A percentile compares a stretch with the other conserved stretches of the same genome.
Evolutionary conservation across 257 asterid species (phyloP).

Genomic region (Verbascum thapsus): DNA sequence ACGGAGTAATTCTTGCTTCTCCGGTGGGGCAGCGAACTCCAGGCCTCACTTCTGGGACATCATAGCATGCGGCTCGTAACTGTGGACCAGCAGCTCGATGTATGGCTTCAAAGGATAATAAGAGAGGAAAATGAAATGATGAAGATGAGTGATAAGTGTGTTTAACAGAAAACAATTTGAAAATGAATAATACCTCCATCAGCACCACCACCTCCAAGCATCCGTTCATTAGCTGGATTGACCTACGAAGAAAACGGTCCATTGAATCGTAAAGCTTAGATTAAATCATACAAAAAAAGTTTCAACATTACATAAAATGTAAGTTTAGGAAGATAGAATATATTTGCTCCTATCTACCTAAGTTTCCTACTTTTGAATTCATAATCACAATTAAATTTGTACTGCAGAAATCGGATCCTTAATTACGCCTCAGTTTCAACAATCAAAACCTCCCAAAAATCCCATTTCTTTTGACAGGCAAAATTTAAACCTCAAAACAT

Average conservation of each 20-base stretch:
- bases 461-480: background rate
- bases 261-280: background rate
- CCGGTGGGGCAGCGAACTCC: slow-evolving; percentile 97
- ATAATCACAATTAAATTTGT: no score
- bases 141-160: slow-evolving; percentile 1
- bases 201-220: slow-evolving; percentile 98
- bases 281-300: background rate
- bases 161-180: background rate
- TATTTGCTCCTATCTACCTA: background rate
- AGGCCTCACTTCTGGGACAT: slow-evolving; percentile 75
- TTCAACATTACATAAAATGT: background rate
- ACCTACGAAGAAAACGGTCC: slow-evolving; percentile 51
- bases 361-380: no score
- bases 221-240: slow-evolving; percentile 86
- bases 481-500: background rate
- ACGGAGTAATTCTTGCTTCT: slow-evolving; percentile 97
- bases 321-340: background rate
- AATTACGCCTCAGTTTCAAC: no score
- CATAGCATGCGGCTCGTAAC: slow-evolving; percentile 70
- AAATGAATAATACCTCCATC: slow-evolving; percentile 77
- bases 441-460: no score
- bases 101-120: slow-evolving; percentile 53
- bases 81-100: slow-evolving; percentile 98
- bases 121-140: slow-evolving; percentile 11
- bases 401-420: no score